A percentile compares a stretch with the other conserved stretches of the same genome.
These are phyloP conservation scores for Penicillium decumbens DNA, from an alignment of 2,329 filamentous ascomycete species.

Conservation along the genomic window DNA sequence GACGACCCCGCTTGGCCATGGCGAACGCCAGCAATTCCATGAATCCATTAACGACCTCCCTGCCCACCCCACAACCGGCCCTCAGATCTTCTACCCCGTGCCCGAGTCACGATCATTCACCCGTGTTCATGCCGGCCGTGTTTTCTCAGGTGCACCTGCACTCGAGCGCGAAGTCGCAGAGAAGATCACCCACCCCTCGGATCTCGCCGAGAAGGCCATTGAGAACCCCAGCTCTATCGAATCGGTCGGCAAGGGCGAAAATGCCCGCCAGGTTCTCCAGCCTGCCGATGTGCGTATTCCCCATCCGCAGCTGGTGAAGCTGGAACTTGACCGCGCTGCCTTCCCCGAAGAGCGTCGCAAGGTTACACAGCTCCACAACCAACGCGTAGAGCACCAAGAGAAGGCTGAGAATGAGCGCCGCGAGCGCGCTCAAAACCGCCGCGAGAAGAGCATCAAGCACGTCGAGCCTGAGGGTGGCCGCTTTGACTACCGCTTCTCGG, in stretches of 20 bases:
- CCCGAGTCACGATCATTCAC: conserved; percentile 62
- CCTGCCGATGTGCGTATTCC: conserved; percentile 61
- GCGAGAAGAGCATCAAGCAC: conserved; percentile 43
- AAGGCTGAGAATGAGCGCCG: conserved; percentile 40
- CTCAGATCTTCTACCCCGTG: conserved; percentile 59
- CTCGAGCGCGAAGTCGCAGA: conserved; percentile 25
- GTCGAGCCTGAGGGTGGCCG: conserved; percentile 46
- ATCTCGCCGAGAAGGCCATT: conserved; percentile 33
- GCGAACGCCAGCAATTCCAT: conserved; percentile 44
- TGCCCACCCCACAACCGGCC: conserved; percentile 51
- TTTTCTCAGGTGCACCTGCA: conserved; percentile 50
- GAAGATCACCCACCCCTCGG: conserved; percentile 24
- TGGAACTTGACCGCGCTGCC: conserved; percentile 44
- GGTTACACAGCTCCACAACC: conserved; percentile 38
- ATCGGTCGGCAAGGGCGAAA: conserved; percentile 40
- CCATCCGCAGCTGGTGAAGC: conserved; percentile 55
- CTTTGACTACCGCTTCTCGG: conserved; percentile 59
- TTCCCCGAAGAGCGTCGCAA: conserved; percentile 34
- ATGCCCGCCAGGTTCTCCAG: conserved; percentile 50
- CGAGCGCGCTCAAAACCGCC: conserved; percentile 37
- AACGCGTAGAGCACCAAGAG: conserved; percentile 42
- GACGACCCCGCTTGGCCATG: conserved; percentile 49
- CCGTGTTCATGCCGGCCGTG: conserved; percentile 60
- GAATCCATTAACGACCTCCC: conserved; percentile 63
- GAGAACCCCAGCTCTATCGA: conserved; percentile 36